A percentile compares a stretch with the other conserved stretches of the same genome.
phyloP scores from a whole-genome alignment of 1,284 basidiomycete genomes.

The Fomitopsis palustris region DNA sequence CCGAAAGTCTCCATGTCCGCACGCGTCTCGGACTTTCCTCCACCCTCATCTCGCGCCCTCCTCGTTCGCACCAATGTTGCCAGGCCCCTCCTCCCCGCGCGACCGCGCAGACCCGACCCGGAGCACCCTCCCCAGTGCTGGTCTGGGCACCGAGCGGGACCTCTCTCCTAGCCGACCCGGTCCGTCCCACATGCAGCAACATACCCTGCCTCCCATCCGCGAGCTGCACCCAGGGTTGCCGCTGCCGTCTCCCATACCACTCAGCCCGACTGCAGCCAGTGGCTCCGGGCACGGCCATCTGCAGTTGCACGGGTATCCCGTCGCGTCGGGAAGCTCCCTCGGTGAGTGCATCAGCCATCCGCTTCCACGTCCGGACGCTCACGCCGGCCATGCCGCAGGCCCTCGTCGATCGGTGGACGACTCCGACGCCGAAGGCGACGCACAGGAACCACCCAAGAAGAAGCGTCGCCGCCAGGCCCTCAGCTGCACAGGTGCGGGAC shows the following conservation, averaged over 20 bases:
- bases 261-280: constrained; percentile 6
- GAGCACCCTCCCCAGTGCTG: not conserved
- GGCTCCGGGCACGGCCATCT: constrained; percentile 11
- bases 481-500: constrained; percentile 69
- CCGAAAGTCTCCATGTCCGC: constrained; percentile 7
- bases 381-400: constrained; percentile 9
- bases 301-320: constrained; percentile 17
- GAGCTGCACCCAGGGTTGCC: constrained; percentile 61
- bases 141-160: not conserved
- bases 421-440: constrained; percentile 45
- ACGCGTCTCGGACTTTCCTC: constrained; percentile 11
- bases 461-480: constrained; percentile 70
- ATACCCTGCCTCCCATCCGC: constrained; percentile 59
- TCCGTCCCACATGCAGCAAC: constrained; percentile 11
- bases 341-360: constrained; percentile 8
- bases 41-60: not conserved
- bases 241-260: constrained; percentile 20
- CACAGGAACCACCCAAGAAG: constrained; percentile 62
- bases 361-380: not conserved
- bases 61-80: not conserved
- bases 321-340: constrained; percentile 19
- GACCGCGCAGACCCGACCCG: not conserved
- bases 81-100: constrained; percentile 1
- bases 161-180: not conserved
- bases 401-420: constrained; percentile 31